Conservation (phyloP, 805 yeast species). For the Isabelozyma heimii region DNA sequence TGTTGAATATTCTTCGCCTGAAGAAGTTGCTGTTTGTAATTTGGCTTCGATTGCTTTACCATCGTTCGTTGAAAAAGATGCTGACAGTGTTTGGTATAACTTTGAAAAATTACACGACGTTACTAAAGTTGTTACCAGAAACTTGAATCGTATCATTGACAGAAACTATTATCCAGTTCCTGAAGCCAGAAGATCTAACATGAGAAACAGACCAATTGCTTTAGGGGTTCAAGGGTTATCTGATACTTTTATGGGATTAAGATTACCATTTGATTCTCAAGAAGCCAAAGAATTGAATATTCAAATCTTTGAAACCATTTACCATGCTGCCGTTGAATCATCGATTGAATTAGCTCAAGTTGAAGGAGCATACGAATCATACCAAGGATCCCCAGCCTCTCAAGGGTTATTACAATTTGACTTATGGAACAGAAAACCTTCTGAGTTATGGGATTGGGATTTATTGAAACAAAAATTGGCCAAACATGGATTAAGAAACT, state of each 20-base stretch:
- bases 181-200: slow-evolving; percentile 51
- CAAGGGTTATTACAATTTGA: slow-evolving; percentile 57
- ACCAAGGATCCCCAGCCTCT: slow-evolving; percentile 59
- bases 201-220: slow-evolving; percentile 61
- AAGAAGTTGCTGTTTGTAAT: slow-evolving; percentile 61
- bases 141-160: slow-evolving; percentile 57
- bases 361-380: slow-evolving; percentile 51
- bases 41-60: slow-evolving; percentile 61
- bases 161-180: slow-evolving; percentile 56
- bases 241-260: slow-evolving; percentile 53
- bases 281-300: slow-evolving; percentile 56
- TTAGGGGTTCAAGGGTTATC: slow-evolving; percentile 65
- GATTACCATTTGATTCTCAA: slow-evolving; percentile 57
- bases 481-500: slow-evolving; percentile 54
- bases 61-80: slow-evolving; percentile 49
- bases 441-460: slow-evolving; percentile 61
- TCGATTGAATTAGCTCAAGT: slow-evolving; percentile 51
- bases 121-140: slow-evolving; percentile 52
- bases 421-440: slow-evolving; percentile 58
- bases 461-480: slow-evolving; percentile 47
- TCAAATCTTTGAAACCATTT: slow-evolving; percentile 60
- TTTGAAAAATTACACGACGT: slow-evolving; percentile 55
- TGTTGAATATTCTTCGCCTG: slow-evolving; percentile 58
- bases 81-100: slow-evolving; percentile 45
- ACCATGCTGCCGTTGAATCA: slow-evolving; percentile 58